phyloP scores from a whole-genome alignment of 495 filamentous ascomycete genomes.

The Ramalina intermedia region DNA sequence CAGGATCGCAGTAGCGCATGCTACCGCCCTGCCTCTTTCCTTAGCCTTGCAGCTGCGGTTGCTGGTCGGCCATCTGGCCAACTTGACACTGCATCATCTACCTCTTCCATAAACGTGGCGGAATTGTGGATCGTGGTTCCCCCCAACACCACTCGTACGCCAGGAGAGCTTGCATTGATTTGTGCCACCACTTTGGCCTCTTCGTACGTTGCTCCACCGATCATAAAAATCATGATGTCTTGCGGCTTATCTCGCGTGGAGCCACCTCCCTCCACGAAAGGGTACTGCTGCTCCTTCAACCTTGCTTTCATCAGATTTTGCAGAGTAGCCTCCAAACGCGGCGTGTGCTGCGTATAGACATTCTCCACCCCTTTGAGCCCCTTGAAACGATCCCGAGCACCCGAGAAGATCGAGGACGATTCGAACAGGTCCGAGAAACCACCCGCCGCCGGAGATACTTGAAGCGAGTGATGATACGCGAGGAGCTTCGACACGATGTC shows the following conservation, averaged over 20 bases:
- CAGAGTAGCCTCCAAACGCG: slow-evolving; percentile 69
- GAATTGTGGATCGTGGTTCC: slow-evolving; percentile 80
- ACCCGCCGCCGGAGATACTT: slow-evolving; percentile 50
- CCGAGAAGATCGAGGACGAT: slow-evolving; percentile 78
- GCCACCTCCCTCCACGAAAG: slow-evolving; percentile 77
- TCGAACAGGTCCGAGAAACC: slow-evolving; percentile 87
- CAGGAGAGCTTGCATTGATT: slow-evolving; percentile 81
- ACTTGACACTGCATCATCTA: slow-evolving; percentile 58
- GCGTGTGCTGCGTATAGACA: slow-evolving; percentile 95
- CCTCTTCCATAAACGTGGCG: slow-evolving; percentile 71
- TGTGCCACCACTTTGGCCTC: slow-evolving; percentile 89
- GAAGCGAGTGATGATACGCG: slow-evolving; percentile 69
- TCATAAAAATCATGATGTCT: slow-evolving; percentile 86
- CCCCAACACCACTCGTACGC: slow-evolving; percentile 74
- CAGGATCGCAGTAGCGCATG: background rate
- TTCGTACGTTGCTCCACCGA: slow-evolving; percentile 88
- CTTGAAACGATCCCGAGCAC: slow-evolving; percentile 78
- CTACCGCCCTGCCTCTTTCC: slow-evolving; percentile 44
- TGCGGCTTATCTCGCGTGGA: slow-evolving; percentile 87
- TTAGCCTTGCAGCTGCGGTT: slow-evolving; percentile 57
- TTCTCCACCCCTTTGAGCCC: slow-evolving; percentile 96
- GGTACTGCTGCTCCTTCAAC: slow-evolving; percentile 70
- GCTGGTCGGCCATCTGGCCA: slow-evolving; percentile 66
- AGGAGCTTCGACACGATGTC: slow-evolving; percentile 65
- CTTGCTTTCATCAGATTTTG: slow-evolving; percentile 87